Base-by-base conservation (phyloP, 768 basidiomycete genomes). In the Boletus rubescentipes region DNA sequence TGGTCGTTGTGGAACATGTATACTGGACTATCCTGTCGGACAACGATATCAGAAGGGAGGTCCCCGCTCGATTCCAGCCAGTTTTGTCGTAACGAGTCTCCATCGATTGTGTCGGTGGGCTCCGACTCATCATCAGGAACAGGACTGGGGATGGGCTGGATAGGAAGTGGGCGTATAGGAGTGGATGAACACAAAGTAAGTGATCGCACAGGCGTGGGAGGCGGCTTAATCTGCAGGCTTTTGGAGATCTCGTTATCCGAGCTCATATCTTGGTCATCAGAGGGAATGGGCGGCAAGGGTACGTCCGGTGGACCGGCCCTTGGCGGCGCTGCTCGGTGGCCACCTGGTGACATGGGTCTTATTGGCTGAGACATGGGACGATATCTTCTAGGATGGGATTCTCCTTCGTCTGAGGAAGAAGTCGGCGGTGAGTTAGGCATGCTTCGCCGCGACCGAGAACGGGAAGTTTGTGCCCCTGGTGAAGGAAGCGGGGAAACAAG, bases 241-340 rank as follows among this genome's bases (percentile, higher is more conserved):
- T 46, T 20, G 15, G 39, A 26, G 18, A 14, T 7, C 6, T n/a
- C 12, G 18, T 6, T 16, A 20, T 54, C 30, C 10, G 38, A 45
- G 2, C 40, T 21, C 20, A 31, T 0, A 10, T 21, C 35, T 18
- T 45, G 56, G 29, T 49, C 56, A 38, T 30, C 31, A 37, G 59
- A 43, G 4, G 67, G 67, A 36, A 66, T 39, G 6, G 66, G 62
- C 1, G 67, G 66, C 36, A 68, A 48, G 16, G 66, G 62, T 8
- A 45, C 20, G 12, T 49, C 53, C 7, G 66, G 67, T 43, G 65
- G 60, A 34, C 20, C 8, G 23, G 50, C 37, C 18, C 1, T 50
- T 20, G 66, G 59, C 12, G 52, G 56, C 9, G 61, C 50, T 15
- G 51, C 44, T 35, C 53, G 53, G 23, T 45, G 57, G 23, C 9